Base-by-base conservation (phyloP, 495 filamentous ascomycete genomes). In the Podospora tetraspora region DNA sequence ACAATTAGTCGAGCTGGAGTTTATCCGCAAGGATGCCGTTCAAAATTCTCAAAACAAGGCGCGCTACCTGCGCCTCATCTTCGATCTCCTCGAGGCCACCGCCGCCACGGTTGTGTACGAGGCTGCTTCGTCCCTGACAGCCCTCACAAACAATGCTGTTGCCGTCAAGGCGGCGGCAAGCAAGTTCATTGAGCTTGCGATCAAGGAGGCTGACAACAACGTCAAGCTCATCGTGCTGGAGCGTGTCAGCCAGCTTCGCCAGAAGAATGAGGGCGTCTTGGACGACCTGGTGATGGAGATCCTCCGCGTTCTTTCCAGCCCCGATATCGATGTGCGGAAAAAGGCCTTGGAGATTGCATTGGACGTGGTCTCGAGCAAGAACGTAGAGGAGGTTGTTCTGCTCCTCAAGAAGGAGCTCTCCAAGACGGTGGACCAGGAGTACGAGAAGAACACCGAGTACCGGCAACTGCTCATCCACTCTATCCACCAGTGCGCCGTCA, bases 241-340 rank as follows among this genome's bases (percentile, higher is more conserved):
- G 71, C 92, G 93, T 56, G 94, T 99, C 30, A 91, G 98, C 74
- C 90, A 96, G 71, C 82, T 99, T 63, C 86, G 96, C 69, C 87
- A 91, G 74, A 92, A 92, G 79, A 97, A 97, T 73, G 91, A 95
- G 73, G 95, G 96, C 67, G 87, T 98, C 62, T 79, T 99, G 67
- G 94, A 98, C 76, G 95, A 98, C 72, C 82, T 97, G 60, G 92
- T 91, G n/a, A 97, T 99, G 94, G 96, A 98, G 74, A 93, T 98
- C 69, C 83, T 99, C 62, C 91, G 96, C 64, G 94, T 97, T n/a
- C 88, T 99, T 61, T 92, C 92, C 57, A 97, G 92, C 76, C 92
- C 96, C 13, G 96, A 99, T 80, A 90, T 99, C 69, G 96, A 98
- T 77, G 94, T 99, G 57, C 89, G 96, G 75, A 89, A 87, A 77